phyloP scores from a whole-genome alignment of 345 rosid genomes.

The Pistacia integerrima region DNA sequence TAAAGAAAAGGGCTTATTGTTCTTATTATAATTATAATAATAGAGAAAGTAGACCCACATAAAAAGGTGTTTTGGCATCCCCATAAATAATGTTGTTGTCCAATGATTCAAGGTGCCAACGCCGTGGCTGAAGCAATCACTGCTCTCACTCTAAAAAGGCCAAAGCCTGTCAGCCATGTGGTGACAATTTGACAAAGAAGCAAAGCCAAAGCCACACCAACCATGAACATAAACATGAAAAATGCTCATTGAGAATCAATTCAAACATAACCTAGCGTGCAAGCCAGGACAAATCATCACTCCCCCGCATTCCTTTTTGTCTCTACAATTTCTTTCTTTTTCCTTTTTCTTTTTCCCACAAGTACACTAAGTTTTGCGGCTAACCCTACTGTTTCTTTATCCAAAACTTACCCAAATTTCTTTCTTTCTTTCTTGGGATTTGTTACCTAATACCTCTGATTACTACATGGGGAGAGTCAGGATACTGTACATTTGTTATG shows the following conservation, averaged over 20 bases:
- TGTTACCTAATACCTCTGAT: too few species aligned
- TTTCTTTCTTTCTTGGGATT: too few species aligned
- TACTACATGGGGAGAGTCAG: too few species aligned
- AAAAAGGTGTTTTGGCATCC: constrained; percentile 28
- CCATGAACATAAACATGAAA: constrained; percentile 1
- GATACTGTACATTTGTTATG: too few species aligned
- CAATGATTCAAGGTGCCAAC: constrained; percentile 23
- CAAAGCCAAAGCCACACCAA: constrained; percentile 10
- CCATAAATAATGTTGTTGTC: constrained; percentile 13
- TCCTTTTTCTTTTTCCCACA: neutral
- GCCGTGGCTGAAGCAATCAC: constrained; percentile 27
- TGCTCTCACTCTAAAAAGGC: constrained; percentile 18
- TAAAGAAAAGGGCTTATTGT: neutral
- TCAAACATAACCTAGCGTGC: constrained; percentile 47
- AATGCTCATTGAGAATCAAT: neutral
- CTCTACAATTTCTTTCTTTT: constrained; percentile 7
- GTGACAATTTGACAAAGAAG: constrained; percentile 21
- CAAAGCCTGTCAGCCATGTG: constrained; percentile 55
- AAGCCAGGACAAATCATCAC: constrained; percentile 36
- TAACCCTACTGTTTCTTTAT: neutral
- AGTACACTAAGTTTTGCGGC: neutral
- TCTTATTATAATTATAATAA: too few species aligned
- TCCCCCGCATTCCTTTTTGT: constrained; percentile 34
- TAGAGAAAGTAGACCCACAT: constrained; percentile 7
- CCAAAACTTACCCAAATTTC: neutral